Percentiles rank a stretch among this genome's conserved stretches.
Conservation (phyloP, 345 rosid species). For the Camelina neglecta region DNA sequence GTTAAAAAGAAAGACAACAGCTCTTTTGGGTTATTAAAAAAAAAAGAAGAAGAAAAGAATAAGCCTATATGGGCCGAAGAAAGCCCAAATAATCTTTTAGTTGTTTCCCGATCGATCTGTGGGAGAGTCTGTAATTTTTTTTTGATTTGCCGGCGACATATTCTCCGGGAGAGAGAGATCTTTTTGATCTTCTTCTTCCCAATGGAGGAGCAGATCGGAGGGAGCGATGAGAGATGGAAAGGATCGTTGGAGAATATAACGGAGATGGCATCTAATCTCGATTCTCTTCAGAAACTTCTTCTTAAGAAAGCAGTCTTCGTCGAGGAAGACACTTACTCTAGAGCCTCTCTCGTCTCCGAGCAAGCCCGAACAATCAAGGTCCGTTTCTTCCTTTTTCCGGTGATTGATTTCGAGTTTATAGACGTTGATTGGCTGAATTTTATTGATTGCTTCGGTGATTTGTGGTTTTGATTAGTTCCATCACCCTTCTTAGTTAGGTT, state of each 20-base stretch:
- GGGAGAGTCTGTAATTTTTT: not conserved
- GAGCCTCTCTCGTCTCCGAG: constrained; percentile 88
- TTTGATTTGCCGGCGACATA: not conserved
- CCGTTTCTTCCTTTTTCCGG: not conserved
- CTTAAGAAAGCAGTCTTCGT: constrained; percentile 93
- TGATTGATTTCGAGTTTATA: not conserved
- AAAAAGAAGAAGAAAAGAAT: not conserved
- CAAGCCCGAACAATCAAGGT: constrained; percentile 96
- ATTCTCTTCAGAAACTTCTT: constrained; percentile 84
- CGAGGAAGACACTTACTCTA: constrained; percentile 81
- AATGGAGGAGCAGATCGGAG: constrained; percentile 67
- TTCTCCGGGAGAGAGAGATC: constrained; percentile 19
- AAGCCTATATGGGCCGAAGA: constrained; percentile 22
- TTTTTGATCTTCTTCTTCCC: constrained; percentile 10
- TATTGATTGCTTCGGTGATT: not conserved
- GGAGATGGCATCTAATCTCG: constrained; percentile 84
- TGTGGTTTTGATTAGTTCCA: constrained; percentile 3
- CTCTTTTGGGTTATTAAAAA: not conserved
- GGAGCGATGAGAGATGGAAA: constrained; percentile 84
- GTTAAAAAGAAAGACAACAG: not conserved
- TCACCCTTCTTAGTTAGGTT: not conserved
- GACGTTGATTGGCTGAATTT: not conserved
- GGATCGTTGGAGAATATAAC: constrained; percentile 81
- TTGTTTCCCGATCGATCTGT: not conserved
- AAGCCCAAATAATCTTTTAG: constrained; percentile 31